These are phyloP conservation scores for Spergularia marina DNA, from an alignment of 148 eudicot genomes.

Conservation along the genomic window DNA sequence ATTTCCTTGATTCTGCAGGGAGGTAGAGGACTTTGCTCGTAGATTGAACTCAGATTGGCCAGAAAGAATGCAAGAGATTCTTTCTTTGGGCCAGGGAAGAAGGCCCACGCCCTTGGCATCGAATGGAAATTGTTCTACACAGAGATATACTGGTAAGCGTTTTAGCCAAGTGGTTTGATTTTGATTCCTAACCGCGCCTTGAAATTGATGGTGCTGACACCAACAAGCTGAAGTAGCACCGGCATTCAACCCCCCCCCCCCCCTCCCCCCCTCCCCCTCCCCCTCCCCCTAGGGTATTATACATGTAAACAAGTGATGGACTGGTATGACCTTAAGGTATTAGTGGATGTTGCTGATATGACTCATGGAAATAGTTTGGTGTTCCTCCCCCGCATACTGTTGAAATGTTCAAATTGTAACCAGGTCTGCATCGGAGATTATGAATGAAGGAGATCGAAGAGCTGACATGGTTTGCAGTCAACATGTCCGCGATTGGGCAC, in stretches of 20 bases:
- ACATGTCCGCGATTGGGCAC: not conserved
- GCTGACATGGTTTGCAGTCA: slow-evolving; percentile 8
- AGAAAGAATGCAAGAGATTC: slow-evolving; percentile 68
- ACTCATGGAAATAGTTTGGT: not conserved
- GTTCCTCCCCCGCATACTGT: not conserved
- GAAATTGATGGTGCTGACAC: not conserved
- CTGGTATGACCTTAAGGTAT: too few relatives aligned
- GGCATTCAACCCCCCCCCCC: not conserved
- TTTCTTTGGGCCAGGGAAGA: slow-evolving; percentile 52
- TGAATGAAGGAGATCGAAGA: slow-evolving; percentile 4
- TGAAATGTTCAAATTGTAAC: slow-evolving; percentile 2
- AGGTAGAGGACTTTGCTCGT: slow-evolving; percentile 85
- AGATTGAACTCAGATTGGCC: slow-evolving; percentile 83
- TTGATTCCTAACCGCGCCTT: not conserved
- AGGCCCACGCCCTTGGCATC: slow-evolving; percentile 37
- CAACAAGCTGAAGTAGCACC: slow-evolving; percentile 6
- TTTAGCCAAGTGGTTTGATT: not conserved
- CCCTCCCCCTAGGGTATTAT: not conserved
- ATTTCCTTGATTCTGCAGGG: slow-evolving; percentile 39
- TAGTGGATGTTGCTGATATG: too few relatives aligned
- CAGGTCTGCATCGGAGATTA: slow-evolving; percentile 21
- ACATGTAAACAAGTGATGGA: too few relatives aligned
- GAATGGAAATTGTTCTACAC: slow-evolving; percentile 43
- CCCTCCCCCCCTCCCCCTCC: too few relatives aligned
- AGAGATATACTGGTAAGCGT: slow-evolving; percentile 42